Evolutionary conservation across 306 rosid species (phyloP).

Genomic region (Cucurbita argyrosperma): DNA sequence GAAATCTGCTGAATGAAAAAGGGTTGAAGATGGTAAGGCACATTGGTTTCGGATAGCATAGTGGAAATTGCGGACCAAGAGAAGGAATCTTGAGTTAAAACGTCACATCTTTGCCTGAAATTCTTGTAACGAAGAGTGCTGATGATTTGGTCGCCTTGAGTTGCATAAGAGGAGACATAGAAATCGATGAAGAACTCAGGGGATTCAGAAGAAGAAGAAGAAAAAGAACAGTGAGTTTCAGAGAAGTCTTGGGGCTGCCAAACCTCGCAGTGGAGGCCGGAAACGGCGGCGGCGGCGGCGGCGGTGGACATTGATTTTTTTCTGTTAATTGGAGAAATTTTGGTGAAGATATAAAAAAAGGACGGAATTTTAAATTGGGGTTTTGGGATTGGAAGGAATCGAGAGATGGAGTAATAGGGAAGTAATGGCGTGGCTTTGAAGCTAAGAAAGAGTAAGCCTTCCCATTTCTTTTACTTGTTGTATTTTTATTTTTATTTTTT

Average conservation of each 20-base stretch:
- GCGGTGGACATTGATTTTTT: neutral
- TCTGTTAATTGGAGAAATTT: neutral
- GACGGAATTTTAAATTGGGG: neutral
- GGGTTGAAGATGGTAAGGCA: slow-evolving; percentile 15
- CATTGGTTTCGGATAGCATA: slow-evolving; percentile 9
- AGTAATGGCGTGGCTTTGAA: slow-evolving; percentile 5
- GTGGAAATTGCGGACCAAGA: slow-evolving; percentile 8
- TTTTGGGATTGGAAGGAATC: neutral
- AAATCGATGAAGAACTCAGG: neutral
- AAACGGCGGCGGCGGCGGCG: neutral
- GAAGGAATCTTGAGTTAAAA: neutral
- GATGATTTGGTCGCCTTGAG: neutral
- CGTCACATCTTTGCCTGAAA: neutral
- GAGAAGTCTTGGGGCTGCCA: slow-evolving; percentile 1
- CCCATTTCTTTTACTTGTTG: neutral
- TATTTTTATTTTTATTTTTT: neutral
- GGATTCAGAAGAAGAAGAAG: neutral
- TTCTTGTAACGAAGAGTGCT: neutral
- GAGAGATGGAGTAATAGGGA: neutral
- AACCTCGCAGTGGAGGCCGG: slow-evolving; percentile 2
- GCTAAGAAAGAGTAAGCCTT: neutral
- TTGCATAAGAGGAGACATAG: neutral
- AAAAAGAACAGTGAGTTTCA: neutral
- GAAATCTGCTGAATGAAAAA: slow-evolving; percentile 10
- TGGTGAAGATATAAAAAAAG: neutral